Base-by-base conservation (phyloP, 306 rosid genomes). In the Calophaca sinica region DNA sequence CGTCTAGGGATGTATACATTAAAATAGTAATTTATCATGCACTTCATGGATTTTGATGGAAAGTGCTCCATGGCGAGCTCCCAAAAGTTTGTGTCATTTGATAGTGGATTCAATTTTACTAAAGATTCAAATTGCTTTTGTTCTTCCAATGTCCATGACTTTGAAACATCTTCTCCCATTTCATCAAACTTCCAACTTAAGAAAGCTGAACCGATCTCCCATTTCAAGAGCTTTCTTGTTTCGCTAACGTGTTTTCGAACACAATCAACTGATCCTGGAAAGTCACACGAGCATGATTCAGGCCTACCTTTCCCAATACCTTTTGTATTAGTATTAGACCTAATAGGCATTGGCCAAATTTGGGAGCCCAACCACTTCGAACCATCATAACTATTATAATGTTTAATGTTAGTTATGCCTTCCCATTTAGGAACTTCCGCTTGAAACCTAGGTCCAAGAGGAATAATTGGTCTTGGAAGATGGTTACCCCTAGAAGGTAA, bases 391-490 rank as follows among this genome's bases (percentile, higher is more conserved):
- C 9, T 36, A 9, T 67, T 3, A 9, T 44, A n/a, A 7, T 38
- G 32, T 6, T 31, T 75, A 45, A 33, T 28, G 32, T 57, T 6
- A 7, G 60, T 11, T 15, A 6, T 42, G 5, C 45, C 65, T 73
- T 60, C 79, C 85, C 86, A 77, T 1, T 48, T 77, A 46, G 87
- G 82, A 76, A 84, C 12, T 35, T 68, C 72, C 10, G 83, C 88
- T 81, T 88, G 88, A 82, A 88, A 86, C 53, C 57, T 58, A 9
- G 90, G 73, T 49, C 88, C 86, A 62, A 78, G 54, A 0, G 93
- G 90, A 67, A 88, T 75, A 64, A 73, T 41, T 8, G 61, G 64
- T 53, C 74, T 75, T 6, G 33, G 53, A 13, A 36, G 14, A 41
- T 12, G 44, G 49, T 50, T 54, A 3, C 33, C 57, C 10, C 26